These are phyloP conservation scores for Cercospora sojina DNA, from an alignment of 2,329 filamentous ascomycete species.

Conservation along the genomic window DNA sequence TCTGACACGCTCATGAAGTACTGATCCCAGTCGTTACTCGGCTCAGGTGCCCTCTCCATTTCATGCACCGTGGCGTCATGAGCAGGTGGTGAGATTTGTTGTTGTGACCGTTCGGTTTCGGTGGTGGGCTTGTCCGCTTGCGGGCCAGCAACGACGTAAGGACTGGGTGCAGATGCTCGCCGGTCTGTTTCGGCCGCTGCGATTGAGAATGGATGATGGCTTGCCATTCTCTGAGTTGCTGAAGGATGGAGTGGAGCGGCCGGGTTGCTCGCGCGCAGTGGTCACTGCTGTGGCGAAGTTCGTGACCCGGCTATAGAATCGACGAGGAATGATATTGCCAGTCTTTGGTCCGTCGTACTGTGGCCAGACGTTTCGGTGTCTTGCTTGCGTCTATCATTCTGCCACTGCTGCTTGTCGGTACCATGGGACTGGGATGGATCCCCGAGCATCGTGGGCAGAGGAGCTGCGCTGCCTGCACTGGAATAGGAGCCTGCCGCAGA, in stretches of 20 bases:
- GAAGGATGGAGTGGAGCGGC: not conserved
- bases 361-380: not conserved
- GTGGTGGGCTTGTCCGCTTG: not conserved
- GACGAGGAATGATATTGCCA: not conserved
- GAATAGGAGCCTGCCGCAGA: constrained; percentile 1
- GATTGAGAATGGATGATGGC: not conserved
- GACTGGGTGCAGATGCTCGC: not conserved
- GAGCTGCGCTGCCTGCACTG: not conserved
- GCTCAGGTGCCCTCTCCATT: not conserved
- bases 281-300: not conserved
- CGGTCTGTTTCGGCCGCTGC: not conserved
- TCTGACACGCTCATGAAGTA: constrained; percentile 5
- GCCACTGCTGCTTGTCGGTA: not conserved
- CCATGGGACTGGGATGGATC: not conserved
- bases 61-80: not conserved
- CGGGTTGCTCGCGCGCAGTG: not conserved
- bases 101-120: not conserved
- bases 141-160: not conserved
- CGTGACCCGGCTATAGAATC: not conserved
- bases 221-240: not conserved
- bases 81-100: not conserved
- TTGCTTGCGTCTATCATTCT: not conserved
- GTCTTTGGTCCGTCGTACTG: not conserved
- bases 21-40: not conserved
- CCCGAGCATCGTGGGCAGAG: not conserved